phyloP scores from a whole-genome alignment of 169 alveolate species.

The Cryptosporidium bovis region DNA sequence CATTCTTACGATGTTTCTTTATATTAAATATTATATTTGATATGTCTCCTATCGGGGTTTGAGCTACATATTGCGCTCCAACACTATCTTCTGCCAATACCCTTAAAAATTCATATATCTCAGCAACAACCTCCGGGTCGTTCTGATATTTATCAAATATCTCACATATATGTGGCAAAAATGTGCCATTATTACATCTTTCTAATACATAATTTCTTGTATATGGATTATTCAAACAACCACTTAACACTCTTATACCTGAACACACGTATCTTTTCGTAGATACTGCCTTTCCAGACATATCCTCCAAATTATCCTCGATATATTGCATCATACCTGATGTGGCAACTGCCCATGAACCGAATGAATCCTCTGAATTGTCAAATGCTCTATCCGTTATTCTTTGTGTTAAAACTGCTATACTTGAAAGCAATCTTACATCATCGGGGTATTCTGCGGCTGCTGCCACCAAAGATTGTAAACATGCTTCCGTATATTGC shows the following conservation, averaged over 20 bases:
- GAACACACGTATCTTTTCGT: constrained; percentile 54
- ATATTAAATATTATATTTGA: constrained; percentile 20
- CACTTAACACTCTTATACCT: constrained; percentile 46
- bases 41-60: constrained; percentile 60
- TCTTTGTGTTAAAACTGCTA: constrained; percentile 79
- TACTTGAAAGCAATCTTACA: constrained; percentile 80
- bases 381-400: constrained; percentile 75
- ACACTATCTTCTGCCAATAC: constrained; percentile 82
- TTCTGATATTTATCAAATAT: constrained; percentile 80
- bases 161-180: constrained; percentile 55
- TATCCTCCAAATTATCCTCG: constrained; percentile 77
- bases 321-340: constrained; percentile 86
- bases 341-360: constrained; percentile 92
- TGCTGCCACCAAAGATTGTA: constrained; percentile 83
- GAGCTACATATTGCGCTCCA: constrained; percentile 78
- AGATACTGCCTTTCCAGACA: constrained; percentile 45
- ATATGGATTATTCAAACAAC: constrained; percentile 61
- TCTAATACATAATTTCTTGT: constrained; percentile 64
- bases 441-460: constrained; percentile 83
- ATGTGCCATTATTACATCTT: constrained; percentile 69
- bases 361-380: constrained; percentile 89
- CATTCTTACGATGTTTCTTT: constrained; percentile 60
- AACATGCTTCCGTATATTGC: constrained; percentile 88
- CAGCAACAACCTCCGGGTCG: constrained; percentile 80
- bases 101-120: constrained; percentile 81